Base-by-base conservation (phyloP, 2,329 filamentous ascomycete genomes). In the Fusarium sp. region DNA sequence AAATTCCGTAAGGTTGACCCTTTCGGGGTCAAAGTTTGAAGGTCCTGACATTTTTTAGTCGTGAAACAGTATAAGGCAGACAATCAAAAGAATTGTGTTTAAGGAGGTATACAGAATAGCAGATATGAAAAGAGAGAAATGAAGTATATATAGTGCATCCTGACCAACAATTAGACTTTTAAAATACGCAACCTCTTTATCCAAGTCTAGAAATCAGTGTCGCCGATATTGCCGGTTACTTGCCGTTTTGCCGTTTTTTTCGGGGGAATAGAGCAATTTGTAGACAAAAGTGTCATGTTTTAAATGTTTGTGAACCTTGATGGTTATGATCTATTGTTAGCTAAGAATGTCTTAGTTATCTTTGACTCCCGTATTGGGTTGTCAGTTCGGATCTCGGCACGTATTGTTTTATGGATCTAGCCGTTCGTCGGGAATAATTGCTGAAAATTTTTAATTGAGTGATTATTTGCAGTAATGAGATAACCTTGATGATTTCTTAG, bases 261-360 rank as follows among this genome's bases (percentile, higher is more conserved):
- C 48, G 23, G 32, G 26, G 32, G 20, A 38, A 52, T 27, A 38
- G 32, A 52, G 32, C 20, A 38, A 37, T 38, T 26, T 26, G 32
- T 38, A 38, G 3, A 52, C n/a, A 38, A 33, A 33, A 14, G 17
- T 38, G 48, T 38, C 48, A 17, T 52, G 32, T n/a, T 38, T 52
- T 38, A 38, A 52, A 38, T 52, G 38, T 33, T 52, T 17, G 32
- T 26, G 48, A 52, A 52, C 48, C 48, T n/a, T 52, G 48, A 52
- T 52, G 48, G 48, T 38, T 52, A 52, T 38, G 32, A 52, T 32
- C 48, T 26, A 52, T 38, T 52, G 37, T 27, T 20, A 52, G 48
- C 48, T 38, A 52, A 27, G 32, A 52, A 38, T 9, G 48, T 20
- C 17, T 38, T 52, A 52, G 32, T 52, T 52, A 52, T 38, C 17